Percentiles rank a stretch among this genome's conserved stretches.
Conservation (phyloP, 306 rosid genomes). For the Cicer judaicum region DNA sequence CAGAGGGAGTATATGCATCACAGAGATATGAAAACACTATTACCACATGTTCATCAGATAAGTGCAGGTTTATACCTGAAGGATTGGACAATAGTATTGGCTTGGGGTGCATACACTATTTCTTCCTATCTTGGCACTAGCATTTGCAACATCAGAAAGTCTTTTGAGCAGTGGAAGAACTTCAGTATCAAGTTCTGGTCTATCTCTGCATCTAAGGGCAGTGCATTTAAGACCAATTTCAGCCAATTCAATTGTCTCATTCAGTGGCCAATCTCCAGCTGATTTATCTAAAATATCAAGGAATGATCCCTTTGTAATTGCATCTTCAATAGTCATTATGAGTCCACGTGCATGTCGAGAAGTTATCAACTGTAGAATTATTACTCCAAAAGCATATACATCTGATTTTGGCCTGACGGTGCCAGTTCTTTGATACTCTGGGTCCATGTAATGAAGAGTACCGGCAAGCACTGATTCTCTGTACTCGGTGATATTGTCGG, state of each 20-base stretch:
- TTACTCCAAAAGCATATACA: slow-evolving; percentile 81
- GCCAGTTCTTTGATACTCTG: slow-evolving; percentile 96
- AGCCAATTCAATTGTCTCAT: slow-evolving; percentile 75
- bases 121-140: slow-evolving; percentile 51
- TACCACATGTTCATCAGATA: slow-evolving; percentile 21
- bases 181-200: slow-evolving; percentile 93
- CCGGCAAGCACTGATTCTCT: slow-evolving; percentile 87
- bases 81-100: slow-evolving; percentile 93
- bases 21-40: slow-evolving; percentile 8
- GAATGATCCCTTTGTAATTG: slow-evolving; percentile 62
- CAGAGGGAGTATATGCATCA: background rate
- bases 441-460: slow-evolving; percentile 91
- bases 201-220: slow-evolving; percentile 89
- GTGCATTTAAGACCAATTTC: slow-evolving; percentile 69
- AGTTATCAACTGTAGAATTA: slow-evolving; percentile 78
- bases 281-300: slow-evolving; percentile 69
- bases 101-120: slow-evolving; percentile 55
- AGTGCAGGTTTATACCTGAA: slow-evolving; percentile 66
- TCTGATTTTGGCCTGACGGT: slow-evolving; percentile 94
- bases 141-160: slow-evolving; percentile 63
- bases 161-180: slow-evolving; percentile 80
- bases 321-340: slow-evolving; percentile 63
- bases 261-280: slow-evolving; percentile 81
- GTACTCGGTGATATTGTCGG: slow-evolving; percentile 87
- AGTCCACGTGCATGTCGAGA: slow-evolving; percentile 72